These are phyloP conservation scores for Blastocystis sp. DNA, from an alignment of 352 stramenopile genomes.

Conservation along the genomic window DNA sequence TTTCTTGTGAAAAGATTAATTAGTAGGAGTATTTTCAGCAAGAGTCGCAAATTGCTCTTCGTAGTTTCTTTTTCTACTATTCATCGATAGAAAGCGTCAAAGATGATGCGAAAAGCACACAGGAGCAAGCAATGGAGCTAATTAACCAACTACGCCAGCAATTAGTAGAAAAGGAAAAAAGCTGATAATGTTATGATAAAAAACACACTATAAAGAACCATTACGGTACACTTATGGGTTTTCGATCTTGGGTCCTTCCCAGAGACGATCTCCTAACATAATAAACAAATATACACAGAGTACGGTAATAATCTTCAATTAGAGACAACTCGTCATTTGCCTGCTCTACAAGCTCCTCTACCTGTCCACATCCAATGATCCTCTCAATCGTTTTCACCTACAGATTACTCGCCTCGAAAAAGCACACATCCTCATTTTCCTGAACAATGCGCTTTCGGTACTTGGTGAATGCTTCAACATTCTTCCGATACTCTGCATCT, in stretches of 20 bases:
- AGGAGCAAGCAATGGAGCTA: neutral
- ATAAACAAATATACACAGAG: too few relatives aligned
- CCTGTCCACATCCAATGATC: slow-evolving; percentile 58
- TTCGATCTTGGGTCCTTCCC: slow-evolving; percentile 40
- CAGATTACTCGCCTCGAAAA: neutral
- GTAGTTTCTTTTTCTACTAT: neutral
- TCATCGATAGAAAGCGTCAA: slow-evolving; percentile 6
- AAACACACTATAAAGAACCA: slow-evolving; percentile 4
- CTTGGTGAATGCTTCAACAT: slow-evolving; percentile 60
- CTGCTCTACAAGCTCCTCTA: slow-evolving; percentile 53
- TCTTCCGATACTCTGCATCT: slow-evolving; percentile 59
- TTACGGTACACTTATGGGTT: slow-evolving; percentile 36
- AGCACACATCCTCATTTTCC: slow-evolving; percentile 29
- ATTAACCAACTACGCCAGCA: neutral
- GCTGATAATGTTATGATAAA: neutral
- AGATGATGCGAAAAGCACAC: neutral
- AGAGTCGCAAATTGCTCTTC: neutral
- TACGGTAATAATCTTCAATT: slow-evolving; percentile 60
- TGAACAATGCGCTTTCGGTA: slow-evolving; percentile 48
- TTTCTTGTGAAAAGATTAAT: neutral
- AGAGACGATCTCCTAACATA: slow-evolving; percentile 8
- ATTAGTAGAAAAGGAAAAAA: neutral
- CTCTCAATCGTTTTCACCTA: slow-evolving; percentile 61
- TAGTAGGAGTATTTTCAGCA: slow-evolving; percentile 35
- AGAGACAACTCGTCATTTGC: slow-evolving; percentile 58